Conservation (phyloP, 2,329 filamentous ascomycete genomes). For the Hyphodiscus sp. region DNA sequence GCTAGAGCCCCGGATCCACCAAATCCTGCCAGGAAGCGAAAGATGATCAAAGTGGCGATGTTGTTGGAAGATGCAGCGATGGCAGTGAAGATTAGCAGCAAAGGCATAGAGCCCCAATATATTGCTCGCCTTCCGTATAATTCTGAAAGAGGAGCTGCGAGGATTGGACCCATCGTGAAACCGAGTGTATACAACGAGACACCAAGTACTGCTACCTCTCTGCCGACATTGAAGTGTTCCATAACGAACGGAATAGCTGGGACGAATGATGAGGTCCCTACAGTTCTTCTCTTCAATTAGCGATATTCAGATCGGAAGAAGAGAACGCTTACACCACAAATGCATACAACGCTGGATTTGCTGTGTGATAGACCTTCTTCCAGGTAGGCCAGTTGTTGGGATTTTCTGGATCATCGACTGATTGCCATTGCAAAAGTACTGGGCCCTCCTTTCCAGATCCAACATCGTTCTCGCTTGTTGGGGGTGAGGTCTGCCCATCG, state of each 20-base stretch:
- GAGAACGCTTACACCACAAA: constrained; percentile 16
- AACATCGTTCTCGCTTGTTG: background rate
- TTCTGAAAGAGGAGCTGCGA: constrained; percentile 62
- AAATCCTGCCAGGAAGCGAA: constrained; percentile 58
- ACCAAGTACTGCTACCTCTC: constrained; percentile 51
- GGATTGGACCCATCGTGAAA: constrained; percentile 52
- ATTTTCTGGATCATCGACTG: constrained; percentile 14
- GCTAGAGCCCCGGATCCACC: constrained; percentile 42
- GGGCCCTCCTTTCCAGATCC: background rate
- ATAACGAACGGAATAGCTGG: constrained; percentile 44
- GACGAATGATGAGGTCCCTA: constrained; percentile 38
- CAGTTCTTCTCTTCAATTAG: constrained; percentile 14
- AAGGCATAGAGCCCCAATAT: constrained; percentile 51
- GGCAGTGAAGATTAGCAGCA: constrained; percentile 55
- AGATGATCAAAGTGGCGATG: constrained; percentile 53
- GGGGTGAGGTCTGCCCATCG: background rate
- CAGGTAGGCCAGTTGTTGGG: constrained; percentile 21
- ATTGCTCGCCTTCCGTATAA: constrained; percentile 54
- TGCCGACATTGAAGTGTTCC: constrained; percentile 45
- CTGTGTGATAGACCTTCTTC: constrained; percentile 21
- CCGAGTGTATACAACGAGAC: constrained; percentile 55
- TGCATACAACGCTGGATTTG: constrained; percentile 20
- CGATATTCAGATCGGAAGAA: background rate
- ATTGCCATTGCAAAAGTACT: background rate
- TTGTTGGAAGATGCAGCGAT: constrained; percentile 50